These are phyloP conservation scores for Globisporangium carolinianum DNA, from an alignment of 352 stramenopile genomes.

Conservation along the genomic window DNA sequence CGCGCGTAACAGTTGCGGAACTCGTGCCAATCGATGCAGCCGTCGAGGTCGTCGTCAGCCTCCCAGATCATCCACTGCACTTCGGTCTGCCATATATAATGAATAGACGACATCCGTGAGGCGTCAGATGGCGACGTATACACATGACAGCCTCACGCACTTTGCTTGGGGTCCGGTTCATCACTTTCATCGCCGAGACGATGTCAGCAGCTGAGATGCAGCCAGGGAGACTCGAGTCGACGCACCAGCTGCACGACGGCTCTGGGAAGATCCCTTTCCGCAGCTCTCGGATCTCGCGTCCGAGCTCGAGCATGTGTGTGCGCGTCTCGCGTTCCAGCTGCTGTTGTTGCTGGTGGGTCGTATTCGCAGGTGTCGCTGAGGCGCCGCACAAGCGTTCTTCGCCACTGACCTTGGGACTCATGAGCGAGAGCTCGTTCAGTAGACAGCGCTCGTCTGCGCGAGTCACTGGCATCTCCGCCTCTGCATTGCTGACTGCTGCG, in stretches of 20 bases:
- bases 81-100: slow-evolving; percentile 47
- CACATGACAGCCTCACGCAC: slow-evolving; percentile 3
- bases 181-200: slow-evolving; percentile 31
- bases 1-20: slow-evolving; percentile 90
- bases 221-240: slow-evolving; percentile 12
- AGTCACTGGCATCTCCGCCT: no score
- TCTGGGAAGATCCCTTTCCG: slow-evolving; percentile 29
- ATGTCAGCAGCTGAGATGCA: slow-evolving; percentile 37
- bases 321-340: neutral
- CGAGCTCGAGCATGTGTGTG: slow-evolving; percentile 14
- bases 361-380: neutral
- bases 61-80: slow-evolving; percentile 97
- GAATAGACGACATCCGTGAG: no score
- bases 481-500: neutral
- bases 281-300: slow-evolving; percentile 38
- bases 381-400: no score
- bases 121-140: no score
- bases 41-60: slow-evolving; percentile 94
- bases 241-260: slow-evolving; percentile 9
- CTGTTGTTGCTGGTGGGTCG: neutral
- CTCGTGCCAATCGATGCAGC: slow-evolving; percentile 87
- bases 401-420: no score
- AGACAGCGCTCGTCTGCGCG: no score
- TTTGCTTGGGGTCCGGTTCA: slow-evolving; percentile 29
- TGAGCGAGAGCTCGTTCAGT: no score